Evolutionary conservation across 257 asterid genomes (phyloP), one percentile per base, ranked within the genome.

Genomic region (Capsicum rhomboideum): DNA sequence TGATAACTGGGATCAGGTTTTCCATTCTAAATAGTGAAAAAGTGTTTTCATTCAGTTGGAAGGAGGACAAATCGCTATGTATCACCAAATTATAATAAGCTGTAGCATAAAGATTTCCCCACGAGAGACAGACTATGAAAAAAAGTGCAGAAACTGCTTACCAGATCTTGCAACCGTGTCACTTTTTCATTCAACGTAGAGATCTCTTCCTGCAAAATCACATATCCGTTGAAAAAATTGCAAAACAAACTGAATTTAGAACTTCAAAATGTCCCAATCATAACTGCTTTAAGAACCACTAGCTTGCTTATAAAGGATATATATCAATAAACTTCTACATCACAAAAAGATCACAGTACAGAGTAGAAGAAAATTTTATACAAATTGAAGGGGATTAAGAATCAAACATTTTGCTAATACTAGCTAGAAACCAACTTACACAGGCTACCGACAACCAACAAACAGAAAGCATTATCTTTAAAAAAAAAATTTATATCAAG

Each of bases 121-220:
- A 21, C 58, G 44, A 72, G n/a, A 37, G 21, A 6, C 58, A 72
- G 37, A 72, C 34, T 44, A 44, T 72, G 56, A 72, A 72, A 72
- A 21, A 13, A 72, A 72, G n/a, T 21, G 80, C 37, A 23, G 80
- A 13, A 72, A 72, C 21, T 72, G 46, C 87, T 82, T 71, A 94
- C 99, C 97, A 83, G 40, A 88, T 86, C 86, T 64, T 89, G 92
- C 85, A 96, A 90, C 86, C 82, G 93, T 55, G 11, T 67, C 77
- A 96, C 93, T 89, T 94, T 94, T 61, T 83, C 87, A 7, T 80
- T 88, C 91, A 96, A 87, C 91, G 91, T 93, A 55, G 92, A 91
- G 86, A 96, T 34, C 87, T 91, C 96, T 82, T 91, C 98, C 99
- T 94, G 96, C 87, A 86, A 56, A 72, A 72, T 72, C 80, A 21